Evolutionary conservation across 176 grass and related monocot species (phyloP), one percentile per base, ranked within the genome.

Genomic region (Tillandsia leiboldiana): DNA sequence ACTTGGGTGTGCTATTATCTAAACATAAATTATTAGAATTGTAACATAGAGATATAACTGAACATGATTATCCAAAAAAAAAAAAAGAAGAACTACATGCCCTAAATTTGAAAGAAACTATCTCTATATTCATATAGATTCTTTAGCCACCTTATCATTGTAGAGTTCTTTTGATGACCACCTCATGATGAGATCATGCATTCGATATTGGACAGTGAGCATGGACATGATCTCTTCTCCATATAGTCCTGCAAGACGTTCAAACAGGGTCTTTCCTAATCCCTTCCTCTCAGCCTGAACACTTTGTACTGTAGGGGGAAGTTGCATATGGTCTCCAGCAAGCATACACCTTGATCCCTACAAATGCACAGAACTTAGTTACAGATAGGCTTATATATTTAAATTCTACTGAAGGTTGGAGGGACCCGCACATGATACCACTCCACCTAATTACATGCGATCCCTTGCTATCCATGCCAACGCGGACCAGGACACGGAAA

Each of bases 101-200:
- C 18, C 42, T 12, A 64, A n/a, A 63, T 63, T 73, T 73, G 17
- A 63, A 10, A 50, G 58, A 24, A 64, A 48, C 48, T 52, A 20
- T 27, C 13, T 48, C 18, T 1, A 51, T 29, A 42, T 9, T 12
- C 47, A 12, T 51, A 74, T 48, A 74, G 33, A 20, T 17, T 23
- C 10, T 50, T 15, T 47, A 23, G 33, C 18, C 8, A 90, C 93
- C 93, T 97, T 97, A 76, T 84, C 82, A 72, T 82, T 71, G 66
- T 97, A 92, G 78, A 97, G 89, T 92, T 97, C 93, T 81, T 97
- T 86, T 9, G 93, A 97, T 68, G 89, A 92, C 93, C 93, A 97
- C 66, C 75, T 87, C 93, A 97, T 97, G 66, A 97, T 90, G 51
- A 85, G 81, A 29, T 92, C 84, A 17, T 97, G 93, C 93, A 97